phyloP scores from a whole-genome alignment of 2,329 filamentous ascomycete genomes.

The Allantophomopsis lycopodina region DNA sequence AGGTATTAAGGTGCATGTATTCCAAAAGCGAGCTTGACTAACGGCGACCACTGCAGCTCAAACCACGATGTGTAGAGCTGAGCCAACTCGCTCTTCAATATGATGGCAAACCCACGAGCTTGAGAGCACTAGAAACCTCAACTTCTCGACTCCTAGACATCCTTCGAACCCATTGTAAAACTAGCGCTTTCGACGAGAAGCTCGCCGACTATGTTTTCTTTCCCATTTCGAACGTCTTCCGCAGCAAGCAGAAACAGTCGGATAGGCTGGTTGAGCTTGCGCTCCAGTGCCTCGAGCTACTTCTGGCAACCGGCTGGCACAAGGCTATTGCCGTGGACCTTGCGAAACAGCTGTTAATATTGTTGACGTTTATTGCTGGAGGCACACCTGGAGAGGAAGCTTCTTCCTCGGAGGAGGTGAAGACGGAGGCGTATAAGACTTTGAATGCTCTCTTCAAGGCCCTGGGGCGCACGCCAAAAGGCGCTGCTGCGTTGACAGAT shows the following conservation, averaged over 20 bases:
- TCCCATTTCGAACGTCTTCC: slow-evolving; percentile 76
- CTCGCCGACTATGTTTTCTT: slow-evolving; percentile 93
- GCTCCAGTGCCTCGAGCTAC: slow-evolving; percentile 58
- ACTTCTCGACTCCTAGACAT: slow-evolving; percentile 29
- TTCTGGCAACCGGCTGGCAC: slow-evolving; percentile 72
- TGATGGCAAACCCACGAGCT: slow-evolving; percentile 24
- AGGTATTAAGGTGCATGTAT: slow-evolving; percentile 7
- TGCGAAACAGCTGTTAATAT: slow-evolving; percentile 71
- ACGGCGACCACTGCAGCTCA: slow-evolving; percentile 37
- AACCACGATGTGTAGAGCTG: slow-evolving; percentile 46
- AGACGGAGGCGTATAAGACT: slow-evolving; percentile 55
- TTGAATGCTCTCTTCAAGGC: slow-evolving; percentile 52
- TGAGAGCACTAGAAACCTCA: slow-evolving; percentile 30
- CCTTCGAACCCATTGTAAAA: slow-evolving; percentile 26
- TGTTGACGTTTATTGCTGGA: slow-evolving; percentile 71
- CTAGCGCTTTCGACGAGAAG: slow-evolving; percentile 55
- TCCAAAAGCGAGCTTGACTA: slow-evolving; percentile 1
- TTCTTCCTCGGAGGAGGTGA: slow-evolving; percentile 57
- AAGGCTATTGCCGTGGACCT: slow-evolving; percentile 55
- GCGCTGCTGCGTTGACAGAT: slow-evolving; percentile 34
- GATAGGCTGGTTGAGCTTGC: slow-evolving; percentile 61
- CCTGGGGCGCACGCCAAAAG: slow-evolving; percentile 33
- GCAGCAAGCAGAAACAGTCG: slow-evolving; percentile 58
- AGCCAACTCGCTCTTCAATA: slow-evolving; percentile 41
- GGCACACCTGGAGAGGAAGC: slow-evolving; percentile 46